Percentiles rank a stretch among this genome's conserved stretches.
Conservation (phyloP, 371 early-diverging fungal species). For the Chytridiales sp. region DNA sequence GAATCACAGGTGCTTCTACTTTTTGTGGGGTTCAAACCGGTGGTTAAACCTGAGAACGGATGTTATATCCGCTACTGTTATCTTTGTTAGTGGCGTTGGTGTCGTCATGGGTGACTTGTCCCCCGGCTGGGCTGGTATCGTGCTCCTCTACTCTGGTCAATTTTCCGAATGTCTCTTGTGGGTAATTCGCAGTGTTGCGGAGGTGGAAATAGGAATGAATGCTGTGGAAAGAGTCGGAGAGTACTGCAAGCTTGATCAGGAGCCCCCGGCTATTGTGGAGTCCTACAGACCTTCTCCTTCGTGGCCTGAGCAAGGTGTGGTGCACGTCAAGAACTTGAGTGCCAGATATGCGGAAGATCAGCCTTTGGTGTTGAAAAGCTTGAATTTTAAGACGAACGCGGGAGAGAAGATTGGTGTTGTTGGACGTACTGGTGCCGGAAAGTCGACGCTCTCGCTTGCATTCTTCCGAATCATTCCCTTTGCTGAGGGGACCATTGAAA, state of each 20-base stretch:
- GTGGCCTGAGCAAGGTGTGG: slow-evolving; percentile 66
- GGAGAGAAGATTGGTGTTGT: slow-evolving; percentile 85
- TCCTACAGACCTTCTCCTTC: slow-evolving; percentile 47
- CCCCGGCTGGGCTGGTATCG: slow-evolving; percentile 76
- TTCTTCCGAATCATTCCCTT: slow-evolving; percentile 53
- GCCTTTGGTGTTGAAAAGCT: slow-evolving; percentile 49
- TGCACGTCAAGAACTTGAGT: slow-evolving; percentile 49
- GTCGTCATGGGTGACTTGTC: slow-evolving; percentile 58
- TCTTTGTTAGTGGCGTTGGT: slow-evolving; percentile 68
- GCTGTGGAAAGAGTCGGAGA: slow-evolving; percentile 76
- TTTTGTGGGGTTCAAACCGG: slow-evolving; percentile 82
- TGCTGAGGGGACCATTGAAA: slow-evolving; percentile 40
- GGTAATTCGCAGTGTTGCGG: slow-evolving; percentile 70
- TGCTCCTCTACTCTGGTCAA: slow-evolving; percentile 72
- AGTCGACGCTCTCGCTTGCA: slow-evolving; percentile 49
- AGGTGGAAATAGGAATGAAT: slow-evolving; percentile 86
- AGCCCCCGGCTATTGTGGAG: slow-evolving; percentile 58
- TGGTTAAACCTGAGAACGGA: slow-evolving; percentile 86
- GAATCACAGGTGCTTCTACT: slow-evolving; percentile 80
- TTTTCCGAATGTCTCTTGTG: slow-evolving; percentile 75
- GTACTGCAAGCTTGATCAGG: slow-evolving; percentile 72
- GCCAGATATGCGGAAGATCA: slow-evolving; percentile 39
- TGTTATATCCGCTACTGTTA: slow-evolving; percentile 64
- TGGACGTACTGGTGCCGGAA: slow-evolving; percentile 62
- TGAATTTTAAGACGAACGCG: slow-evolving; percentile 61